phyloP scores from a whole-genome alignment of 2,329 filamentous ascomycete genomes.

The Rhinocladiella mackenziei region DNA sequence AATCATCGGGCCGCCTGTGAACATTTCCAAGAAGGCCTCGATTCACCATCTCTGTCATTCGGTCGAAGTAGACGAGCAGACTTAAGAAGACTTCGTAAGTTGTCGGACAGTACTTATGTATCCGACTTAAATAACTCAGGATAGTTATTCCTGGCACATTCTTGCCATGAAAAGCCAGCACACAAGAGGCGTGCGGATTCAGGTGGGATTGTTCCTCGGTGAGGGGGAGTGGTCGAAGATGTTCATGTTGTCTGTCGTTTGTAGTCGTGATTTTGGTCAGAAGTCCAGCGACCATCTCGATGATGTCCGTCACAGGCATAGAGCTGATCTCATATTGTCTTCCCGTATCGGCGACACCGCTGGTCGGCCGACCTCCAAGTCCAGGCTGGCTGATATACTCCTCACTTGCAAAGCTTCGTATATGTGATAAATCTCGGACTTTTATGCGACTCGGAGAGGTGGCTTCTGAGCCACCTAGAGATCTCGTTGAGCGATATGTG shows the following conservation, averaged over 20 bases:
- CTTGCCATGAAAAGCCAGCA: slow-evolving; percentile 95
- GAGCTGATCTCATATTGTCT: slow-evolving; percentile 88
- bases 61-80: slow-evolving; percentile 93
- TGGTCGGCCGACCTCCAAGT: slow-evolving; percentile 39
- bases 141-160: slow-evolving; percentile 98
- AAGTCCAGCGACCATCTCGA: slow-evolving; percentile 96
- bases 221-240: slow-evolving; percentile 68
- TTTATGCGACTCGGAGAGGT: slow-evolving; percentile 62
- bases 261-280: slow-evolving; percentile 96
- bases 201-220: slow-evolving; percentile 57
- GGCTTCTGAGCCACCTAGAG: slow-evolving; percentile 40
- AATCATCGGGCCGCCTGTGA: slow-evolving; percentile 27
- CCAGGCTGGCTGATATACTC: slow-evolving; percentile 61
- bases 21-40: slow-evolving; percentile 67
- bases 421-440: slow-evolving; percentile 83
- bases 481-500: slow-evolving; percentile 43
- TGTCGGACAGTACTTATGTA: slow-evolving; percentile 98
- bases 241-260: slow-evolving; percentile 91
- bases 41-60: slow-evolving; percentile 96
- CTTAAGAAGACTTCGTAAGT: slow-evolving; percentile 98
- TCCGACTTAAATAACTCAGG: slow-evolving; percentile 87
- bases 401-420: slow-evolving; percentile 79
- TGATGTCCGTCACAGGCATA: slow-evolving; percentile 96
- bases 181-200: slow-evolving; percentile 63
- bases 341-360: slow-evolving; percentile 48